These are phyloP conservation scores for Bipolaris cookei DNA, from an alignment of 2,329 filamentous ascomycete species.

Conservation along the genomic window DNA sequence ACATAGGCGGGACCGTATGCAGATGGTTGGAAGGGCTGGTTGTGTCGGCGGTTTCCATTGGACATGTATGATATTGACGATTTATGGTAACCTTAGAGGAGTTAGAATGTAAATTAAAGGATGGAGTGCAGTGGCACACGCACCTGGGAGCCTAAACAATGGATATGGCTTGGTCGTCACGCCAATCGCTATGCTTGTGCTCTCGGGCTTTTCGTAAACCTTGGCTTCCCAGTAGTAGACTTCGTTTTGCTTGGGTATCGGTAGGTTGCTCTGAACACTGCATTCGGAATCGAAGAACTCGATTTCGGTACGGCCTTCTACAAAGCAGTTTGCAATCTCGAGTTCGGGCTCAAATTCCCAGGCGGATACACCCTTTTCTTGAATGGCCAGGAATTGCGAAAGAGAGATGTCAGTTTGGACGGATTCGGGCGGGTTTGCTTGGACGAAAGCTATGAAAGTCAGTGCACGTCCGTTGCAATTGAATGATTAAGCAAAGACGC, in stretches of 20 bases:
- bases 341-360: constrained; percentile 99
- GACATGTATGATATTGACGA: constrained; percentile 92
- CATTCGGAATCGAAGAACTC: constrained; percentile 99
- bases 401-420: constrained; percentile 95
- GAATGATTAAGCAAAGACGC: background rate
- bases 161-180: constrained; percentile 98
- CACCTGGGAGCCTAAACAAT: constrained; percentile 90
- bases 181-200: constrained; percentile 84
- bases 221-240: constrained; percentile 99
- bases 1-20: constrained; percentile 83
- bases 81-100: constrained; percentile 78
- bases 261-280: constrained; percentile 94
- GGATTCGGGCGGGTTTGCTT: constrained; percentile 93
- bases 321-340: constrained; percentile 98
- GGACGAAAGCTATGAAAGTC: constrained; percentile 75
- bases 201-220: constrained; percentile 95
- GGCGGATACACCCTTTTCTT: constrained; percentile 98
- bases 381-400: constrained; percentile 96
- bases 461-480: constrained; percentile 1
- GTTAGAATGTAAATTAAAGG: constrained; percentile 23
- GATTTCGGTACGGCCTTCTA: constrained; percentile 94
- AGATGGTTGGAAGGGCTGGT: constrained; percentile 85
- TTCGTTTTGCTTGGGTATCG: constrained; percentile 97
- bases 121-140: constrained; percentile 33
- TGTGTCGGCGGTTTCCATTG: constrained; percentile 82